Base-by-base conservation (phyloP, 805 yeast species). In the Yarrowia sp. region DNA sequence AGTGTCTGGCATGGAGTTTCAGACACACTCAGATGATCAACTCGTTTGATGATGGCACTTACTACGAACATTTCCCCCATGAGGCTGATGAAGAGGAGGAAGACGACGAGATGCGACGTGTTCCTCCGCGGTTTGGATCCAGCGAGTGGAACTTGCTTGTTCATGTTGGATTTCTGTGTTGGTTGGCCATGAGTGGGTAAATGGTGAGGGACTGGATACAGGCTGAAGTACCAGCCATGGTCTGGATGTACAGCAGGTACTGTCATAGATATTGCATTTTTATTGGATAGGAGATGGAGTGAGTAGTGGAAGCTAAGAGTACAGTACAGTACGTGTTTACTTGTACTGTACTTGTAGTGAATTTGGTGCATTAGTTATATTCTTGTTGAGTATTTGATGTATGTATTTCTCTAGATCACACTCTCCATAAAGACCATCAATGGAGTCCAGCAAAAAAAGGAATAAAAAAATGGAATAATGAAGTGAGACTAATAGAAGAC, bases 11-110 rank as follows among this genome's bases (percentile, higher is more conserved):
- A 2, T 59, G 65, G 65, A 59, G 42, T 12, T 59, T 43, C 52
- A 41, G 65, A 59, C 65, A 59, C 35, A 59, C 52, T 4, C 65
- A 59, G 42, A 59, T 59, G 65, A 59, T 59, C 65, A 59, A 59
- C 65, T 59, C 65, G 26, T 59, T 59, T 35, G 65, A 59, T 35
- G 65, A 59, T 4, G 65, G 65, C 16, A 59, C 65, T 7, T 59
- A 59, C 15, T 59, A 59, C 15, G 65, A 59, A 8, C 65, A 59
- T 19, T 59, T 59, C 16, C 65, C 65, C n/a, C 42, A 59, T 4
- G 65, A 59, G n/a, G 48, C 14, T 1, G 52, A 59, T 8, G 65
- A 43, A 8, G 65, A 59, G 38, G 65, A 59, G 50, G 65, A 59
- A 12, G 65, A 59, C 35, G 65, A 59, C 35, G 65, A 59, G 41